phyloP scores from a whole-genome alignment of 1,284 basidiomycete species.

The Cutaneotrichosporon daszewskae region DNA sequence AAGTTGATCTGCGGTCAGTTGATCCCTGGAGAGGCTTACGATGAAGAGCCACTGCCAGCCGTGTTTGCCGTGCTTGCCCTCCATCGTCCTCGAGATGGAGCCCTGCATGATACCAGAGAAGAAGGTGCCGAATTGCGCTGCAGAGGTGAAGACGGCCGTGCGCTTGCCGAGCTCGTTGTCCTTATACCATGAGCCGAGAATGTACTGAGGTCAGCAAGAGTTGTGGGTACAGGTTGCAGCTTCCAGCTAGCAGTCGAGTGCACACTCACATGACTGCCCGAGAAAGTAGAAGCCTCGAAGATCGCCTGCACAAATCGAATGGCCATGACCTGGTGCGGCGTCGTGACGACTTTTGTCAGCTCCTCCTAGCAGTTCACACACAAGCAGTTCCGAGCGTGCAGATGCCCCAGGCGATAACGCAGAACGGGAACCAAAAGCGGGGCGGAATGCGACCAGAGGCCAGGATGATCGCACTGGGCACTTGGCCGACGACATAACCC shows the following conservation, averaged over 20 bases:
- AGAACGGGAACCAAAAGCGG: slow-evolving; percentile 38
- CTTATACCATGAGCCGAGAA: slow-evolving; percentile 44
- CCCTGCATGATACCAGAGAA: slow-evolving; percentile 44
- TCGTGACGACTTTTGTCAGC: slow-evolving; percentile 20
- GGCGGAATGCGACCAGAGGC: slow-evolving; percentile 34
- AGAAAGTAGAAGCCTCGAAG: slow-evolving; percentile 36
- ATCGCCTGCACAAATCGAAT: slow-evolving; percentile 32
- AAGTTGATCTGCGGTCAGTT: slow-evolving; percentile 25
- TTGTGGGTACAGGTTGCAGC: no score
- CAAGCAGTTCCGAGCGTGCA: slow-evolving; percentile 21
- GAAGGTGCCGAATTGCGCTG: slow-evolving; percentile 35
- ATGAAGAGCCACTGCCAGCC: slow-evolving; percentile 40
- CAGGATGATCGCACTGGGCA: slow-evolving; percentile 31
- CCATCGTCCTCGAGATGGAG: slow-evolving; percentile 29
- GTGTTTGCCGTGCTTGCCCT: slow-evolving; percentile 21
- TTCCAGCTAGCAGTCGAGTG: no score
- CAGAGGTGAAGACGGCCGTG: slow-evolving; percentile 36
- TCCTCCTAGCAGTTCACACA: slow-evolving; percentile 2
- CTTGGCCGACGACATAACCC: slow-evolving; percentile 36
- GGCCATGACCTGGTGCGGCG: slow-evolving; percentile 30
- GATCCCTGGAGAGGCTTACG: neutral
- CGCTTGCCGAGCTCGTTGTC: slow-evolving; percentile 39
- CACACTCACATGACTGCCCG: slow-evolving; percentile 22
- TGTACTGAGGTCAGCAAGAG: slow-evolving; percentile 22
- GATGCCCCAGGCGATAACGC: slow-evolving; percentile 31